Evolutionary conservation across 1,284 basidiomycete species (phyloP), one percentile per base, ranked within the genome.

Genomic region (Puccinia novopanici): DNA sequence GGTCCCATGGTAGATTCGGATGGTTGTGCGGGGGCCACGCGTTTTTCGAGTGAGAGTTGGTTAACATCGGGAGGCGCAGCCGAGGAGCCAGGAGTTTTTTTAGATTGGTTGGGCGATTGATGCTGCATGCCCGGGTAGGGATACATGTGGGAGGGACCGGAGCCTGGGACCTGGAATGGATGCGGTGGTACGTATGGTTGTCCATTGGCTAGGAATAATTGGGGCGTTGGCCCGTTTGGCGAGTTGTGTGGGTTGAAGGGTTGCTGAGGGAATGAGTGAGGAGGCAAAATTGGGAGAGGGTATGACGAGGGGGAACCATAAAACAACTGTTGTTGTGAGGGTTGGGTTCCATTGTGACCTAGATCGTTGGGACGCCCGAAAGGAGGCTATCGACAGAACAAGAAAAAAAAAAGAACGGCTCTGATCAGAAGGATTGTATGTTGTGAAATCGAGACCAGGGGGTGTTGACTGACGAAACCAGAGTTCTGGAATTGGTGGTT

Each of bases 191-290:
- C 72, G 42, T 57, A 80, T 17, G 77, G 77, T 57, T 80, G 77
- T 34, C 77, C 77, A 40, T 80, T 80, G n/a, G 77, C 77, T 42
- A 80, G 30, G 68, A 80, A 80, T 17, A 80, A 48, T 73, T 80
- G 77, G 50, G 77, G 77, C 30, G 77, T 80, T 6, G 68, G 52
- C 13, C 52, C 67, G 30, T 80, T 80, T 13, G 68, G 68, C 10
- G 77, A 37, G 68, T 54, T 54, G 27, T 79, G 76, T 50, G 57
- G 59, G 52, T 80, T 55, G 45, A 57, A 72, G 42, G 48, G 68
- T 27, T 80, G 68, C 27, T 72, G 67, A 22, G 68, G 22, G 24
- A 72, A 72, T 50, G 45, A 68, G 50, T 80, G 52, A 52, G 68
- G n/a, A 19, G 75, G 63, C 22, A 70, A 54, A 27, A 80, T n/a